Evolutionary conservation across 257 asterid species (phyloP).

Genomic region (Nicotiana tomentosiformis): DNA sequence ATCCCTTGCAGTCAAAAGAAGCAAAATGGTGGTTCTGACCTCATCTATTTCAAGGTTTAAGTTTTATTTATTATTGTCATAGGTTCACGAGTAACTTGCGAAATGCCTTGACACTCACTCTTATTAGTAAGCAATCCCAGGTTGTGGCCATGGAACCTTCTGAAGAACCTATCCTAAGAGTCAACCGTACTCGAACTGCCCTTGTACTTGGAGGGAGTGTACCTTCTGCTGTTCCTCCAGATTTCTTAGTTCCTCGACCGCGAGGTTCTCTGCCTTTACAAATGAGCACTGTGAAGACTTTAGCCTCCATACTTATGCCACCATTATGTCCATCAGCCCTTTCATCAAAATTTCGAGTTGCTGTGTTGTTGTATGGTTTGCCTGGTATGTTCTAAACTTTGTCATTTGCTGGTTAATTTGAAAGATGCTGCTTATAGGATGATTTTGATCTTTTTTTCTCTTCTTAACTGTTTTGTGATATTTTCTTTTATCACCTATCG

Average conservation of each 20-base stretch:
- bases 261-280: conserved; percentile 53
- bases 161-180: conserved; percentile 65
- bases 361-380: conserved; percentile 70
- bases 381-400: conserved; percentile 47
- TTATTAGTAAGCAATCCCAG: conserved; percentile 27
- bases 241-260: conserved; percentile 44
- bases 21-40: conserved; percentile 37
- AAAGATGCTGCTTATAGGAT: neutral
- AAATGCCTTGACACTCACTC: neutral
- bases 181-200: conserved; percentile 71
- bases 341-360: conserved; percentile 80
- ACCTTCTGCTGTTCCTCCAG: conserved; percentile 77
- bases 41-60: conserved; percentile 72
- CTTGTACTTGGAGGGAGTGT: conserved; percentile 87
- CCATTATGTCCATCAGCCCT: conserved; percentile 77
- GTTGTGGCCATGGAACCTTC: conserved; percentile 85
- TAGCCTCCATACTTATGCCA: conserved; percentile 83
- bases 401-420: neutral
- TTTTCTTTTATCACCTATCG: neutral
- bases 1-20: conserved; percentile 58
- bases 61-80: neutral
- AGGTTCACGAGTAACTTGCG: neutral
- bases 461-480: neutral
- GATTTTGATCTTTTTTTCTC: neutral
- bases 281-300: conserved; percentile 42